These are phyloP conservation scores for Suillus subaureus DNA, from an alignment of 768 basidiomycete species.

Conservation along the genomic window DNA sequence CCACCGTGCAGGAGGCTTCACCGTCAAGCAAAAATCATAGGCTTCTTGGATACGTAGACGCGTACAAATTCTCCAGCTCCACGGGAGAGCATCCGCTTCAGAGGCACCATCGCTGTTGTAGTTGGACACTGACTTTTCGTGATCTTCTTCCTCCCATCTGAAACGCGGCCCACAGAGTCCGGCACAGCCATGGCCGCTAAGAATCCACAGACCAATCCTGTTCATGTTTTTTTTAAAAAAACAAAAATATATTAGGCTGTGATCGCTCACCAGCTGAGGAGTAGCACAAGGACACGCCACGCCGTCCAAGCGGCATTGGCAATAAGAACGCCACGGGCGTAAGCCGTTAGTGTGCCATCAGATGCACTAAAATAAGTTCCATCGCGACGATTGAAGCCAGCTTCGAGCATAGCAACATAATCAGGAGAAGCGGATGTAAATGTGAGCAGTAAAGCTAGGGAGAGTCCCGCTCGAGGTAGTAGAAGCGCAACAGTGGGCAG, in stretches of 20 bases:
- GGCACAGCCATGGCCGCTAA: slow-evolving; percentile 75
- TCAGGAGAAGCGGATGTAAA: slow-evolving; percentile 56
- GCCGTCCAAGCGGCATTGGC: slow-evolving; percentile 83
- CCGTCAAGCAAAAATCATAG: slow-evolving; percentile 76
- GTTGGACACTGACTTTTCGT: slow-evolving; percentile 56
- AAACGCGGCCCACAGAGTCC: slow-evolving; percentile 85
- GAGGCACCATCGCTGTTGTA: slow-evolving; percentile 45
- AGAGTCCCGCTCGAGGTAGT: slow-evolving; percentile 79
- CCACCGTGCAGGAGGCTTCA: slow-evolving; percentile 39
- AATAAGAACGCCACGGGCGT: slow-evolving; percentile 77
- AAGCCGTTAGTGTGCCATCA: slow-evolving; percentile 70
- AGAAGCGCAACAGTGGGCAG: slow-evolving; percentile 79
- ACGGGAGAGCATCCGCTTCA: slow-evolving; percentile 59
- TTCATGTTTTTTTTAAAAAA: background rate
- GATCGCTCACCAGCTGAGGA: slow-evolving; percentile 64
- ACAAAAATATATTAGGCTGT: background rate
- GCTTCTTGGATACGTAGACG: slow-evolving; percentile 73
- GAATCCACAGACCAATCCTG: slow-evolving; percentile 79
- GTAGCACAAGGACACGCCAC: slow-evolving; percentile 70
- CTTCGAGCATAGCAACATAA: slow-evolving; percentile 47
- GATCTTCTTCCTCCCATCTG: slow-evolving; percentile 82
- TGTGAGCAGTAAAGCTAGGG: slow-evolving; percentile 68
- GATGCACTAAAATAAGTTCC: slow-evolving; percentile 68
- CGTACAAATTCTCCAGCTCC: slow-evolving; percentile 80
- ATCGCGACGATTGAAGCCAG: slow-evolving; percentile 58